These are phyloP conservation scores for Hymenoscyphus infarciens DNA, from an alignment of 2,329 filamentous ascomycete species.

Conservation along the genomic window DNA sequence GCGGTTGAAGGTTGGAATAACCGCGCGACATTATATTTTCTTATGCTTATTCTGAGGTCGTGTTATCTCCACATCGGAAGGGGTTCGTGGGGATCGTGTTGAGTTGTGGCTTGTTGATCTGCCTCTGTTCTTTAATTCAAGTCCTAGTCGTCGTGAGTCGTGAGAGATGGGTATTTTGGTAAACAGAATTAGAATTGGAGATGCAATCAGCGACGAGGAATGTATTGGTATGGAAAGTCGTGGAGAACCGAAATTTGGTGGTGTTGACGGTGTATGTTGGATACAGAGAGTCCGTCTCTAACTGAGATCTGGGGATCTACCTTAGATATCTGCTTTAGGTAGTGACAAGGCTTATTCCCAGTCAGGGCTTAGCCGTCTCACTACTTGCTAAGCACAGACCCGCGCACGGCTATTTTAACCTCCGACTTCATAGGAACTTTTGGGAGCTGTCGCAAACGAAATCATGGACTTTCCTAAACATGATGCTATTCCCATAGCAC, in stretches of 20 bases:
- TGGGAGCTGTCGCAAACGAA: background rate
- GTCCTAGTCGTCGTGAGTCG: background rate
- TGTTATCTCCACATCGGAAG: constrained; percentile 12
- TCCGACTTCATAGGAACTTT: background rate
- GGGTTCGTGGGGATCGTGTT: constrained; percentile 3
- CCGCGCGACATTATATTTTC: constrained; percentile 31
- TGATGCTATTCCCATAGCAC: constrained; percentile 19
- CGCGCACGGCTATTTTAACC: background rate
- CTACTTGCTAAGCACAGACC: background rate
- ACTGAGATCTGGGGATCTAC: constrained; percentile 1
- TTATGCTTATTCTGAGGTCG: background rate
- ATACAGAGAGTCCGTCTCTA: background rate
- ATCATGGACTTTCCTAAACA: constrained; percentile 7
- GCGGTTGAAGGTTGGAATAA: constrained; percentile 30
- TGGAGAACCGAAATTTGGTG: background rate
- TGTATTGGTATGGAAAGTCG: background rate
- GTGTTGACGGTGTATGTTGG: background rate
- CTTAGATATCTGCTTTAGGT: background rate
- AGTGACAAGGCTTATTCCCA: background rate
- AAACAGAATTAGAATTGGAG: constrained; percentile 4
- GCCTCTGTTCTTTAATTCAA: background rate
- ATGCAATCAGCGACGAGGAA: background rate
- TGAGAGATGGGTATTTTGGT: background rate
- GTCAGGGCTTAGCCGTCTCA: background rate
- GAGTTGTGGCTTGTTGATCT: background rate